phyloP scores from a whole-genome alignment of 768 basidiomycete genomes.

The Exidia glandulosa region DNA sequence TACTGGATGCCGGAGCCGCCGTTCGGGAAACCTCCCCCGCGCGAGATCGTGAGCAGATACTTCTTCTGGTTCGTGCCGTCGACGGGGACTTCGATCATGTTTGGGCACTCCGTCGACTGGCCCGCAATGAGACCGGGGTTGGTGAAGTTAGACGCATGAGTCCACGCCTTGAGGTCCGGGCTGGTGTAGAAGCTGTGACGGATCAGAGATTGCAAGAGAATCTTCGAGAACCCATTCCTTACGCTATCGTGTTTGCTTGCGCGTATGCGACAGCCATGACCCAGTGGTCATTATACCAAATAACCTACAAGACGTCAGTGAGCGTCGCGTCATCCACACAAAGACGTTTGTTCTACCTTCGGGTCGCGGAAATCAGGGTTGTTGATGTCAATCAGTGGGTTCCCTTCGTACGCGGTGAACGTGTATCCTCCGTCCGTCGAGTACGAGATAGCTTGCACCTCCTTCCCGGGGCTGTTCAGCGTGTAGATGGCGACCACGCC shows the following conservation, averaged over 20 bases:
- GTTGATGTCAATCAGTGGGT: conserved; percentile 15
- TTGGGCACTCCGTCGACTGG: conserved; percentile 11
- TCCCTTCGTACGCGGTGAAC: conserved; percentile 13
- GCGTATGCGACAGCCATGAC: conserved; percentile 15
- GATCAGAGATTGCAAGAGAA: too few relatives aligned
- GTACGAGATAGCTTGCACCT: conserved; percentile 15
- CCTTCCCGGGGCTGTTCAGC: conserved; percentile 12
- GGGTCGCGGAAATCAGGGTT: conserved; percentile 18
- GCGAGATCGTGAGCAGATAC: conserved; percentile 6
- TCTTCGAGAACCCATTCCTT: too few relatives aligned
- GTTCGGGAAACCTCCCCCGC: conserved; percentile 11
- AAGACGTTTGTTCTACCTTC: too few relatives aligned
- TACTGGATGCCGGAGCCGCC: conserved; percentile 15
- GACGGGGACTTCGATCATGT: conserved; percentile 13
- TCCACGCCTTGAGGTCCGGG: conserved; percentile 15
- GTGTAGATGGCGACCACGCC: conserved; percentile 20
- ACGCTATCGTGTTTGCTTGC: conserved; percentile 11
- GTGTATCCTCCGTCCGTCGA: conserved; percentile 15
- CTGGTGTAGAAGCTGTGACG: conserved; percentile 17
- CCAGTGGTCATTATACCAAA: conserved; percentile 13
- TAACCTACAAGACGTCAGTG: too few relatives aligned
- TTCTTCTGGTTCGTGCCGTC: conserved; percentile 2
- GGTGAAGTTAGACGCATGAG: conserved; percentile 8
- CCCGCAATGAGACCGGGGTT: conserved; percentile 7
- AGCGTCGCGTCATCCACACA: too few relatives aligned